A percentile compares a stretch with the other conserved stretches of the same genome.
phyloP scores from a whole-genome alignment of 179 eudicot species.

The Actinidia chinensis region DNA sequence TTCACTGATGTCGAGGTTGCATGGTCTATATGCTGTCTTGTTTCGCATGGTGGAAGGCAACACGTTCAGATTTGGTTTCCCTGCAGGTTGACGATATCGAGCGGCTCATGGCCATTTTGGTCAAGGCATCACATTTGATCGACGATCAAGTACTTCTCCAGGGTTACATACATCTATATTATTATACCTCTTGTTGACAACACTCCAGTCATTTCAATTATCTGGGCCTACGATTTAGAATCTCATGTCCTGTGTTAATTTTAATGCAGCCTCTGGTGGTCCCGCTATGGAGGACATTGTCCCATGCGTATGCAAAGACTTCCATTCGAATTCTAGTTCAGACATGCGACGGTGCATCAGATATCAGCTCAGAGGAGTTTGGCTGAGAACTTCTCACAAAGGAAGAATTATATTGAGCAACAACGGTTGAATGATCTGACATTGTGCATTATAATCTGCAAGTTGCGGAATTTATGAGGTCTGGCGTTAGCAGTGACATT shows the following conservation, averaged over 20 bases:
- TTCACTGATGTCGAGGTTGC: slow-evolving; percentile 31
- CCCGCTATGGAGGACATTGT: slow-evolving; percentile 45
- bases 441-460: slow-evolving; percentile 54
- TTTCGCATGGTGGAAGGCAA: slow-evolving; percentile 22
- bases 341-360: slow-evolving; percentile 59
- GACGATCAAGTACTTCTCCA: slow-evolving; percentile 34
- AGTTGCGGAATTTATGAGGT: slow-evolving; percentile 37
- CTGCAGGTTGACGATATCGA: slow-evolving; percentile 29
- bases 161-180: slow-evolving; percentile 32
- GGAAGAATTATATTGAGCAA: slow-evolving; percentile 35
- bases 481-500: slow-evolving; percentile 18
- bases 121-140: slow-evolving; percentile 16
- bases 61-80: slow-evolving; percentile 7
- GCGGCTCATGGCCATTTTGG: slow-evolving; percentile 16
- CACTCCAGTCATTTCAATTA: background rate
- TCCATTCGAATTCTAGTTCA: slow-evolving; percentile 56
- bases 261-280: slow-evolving; percentile 68
- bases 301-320: slow-evolving; percentile 65
- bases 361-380: slow-evolving; percentile 47
- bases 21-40: slow-evolving; percentile 28
- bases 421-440: slow-evolving; percentile 32
- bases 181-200: no score
- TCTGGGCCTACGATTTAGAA: background rate
- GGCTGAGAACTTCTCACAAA: slow-evolving; percentile 53
- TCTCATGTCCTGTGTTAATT: background rate